Base-by-base conservation (phyloP, 2,329 filamentous ascomycete species). In the Diaporthe sp. region DNA sequence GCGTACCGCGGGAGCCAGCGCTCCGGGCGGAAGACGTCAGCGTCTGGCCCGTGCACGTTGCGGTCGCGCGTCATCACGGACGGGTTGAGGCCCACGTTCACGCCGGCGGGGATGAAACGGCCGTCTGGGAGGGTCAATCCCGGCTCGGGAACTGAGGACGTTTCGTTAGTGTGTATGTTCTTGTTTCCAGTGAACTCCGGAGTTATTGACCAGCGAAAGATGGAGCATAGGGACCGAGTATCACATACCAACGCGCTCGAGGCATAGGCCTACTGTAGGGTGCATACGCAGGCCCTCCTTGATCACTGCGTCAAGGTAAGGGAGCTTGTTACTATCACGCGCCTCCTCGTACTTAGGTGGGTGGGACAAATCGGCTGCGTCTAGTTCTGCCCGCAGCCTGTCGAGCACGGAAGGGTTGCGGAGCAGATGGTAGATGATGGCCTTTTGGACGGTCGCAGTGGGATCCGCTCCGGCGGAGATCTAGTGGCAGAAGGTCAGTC, bases 221-320 rank as follows among this genome's bases (percentile, higher is more conserved):
- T 58, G 13, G 35, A 38, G 15, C 12, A 22, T 22, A 9, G 5
- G 55, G 33, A 38, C 12, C 40, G 25, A 17, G 19, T 47, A 9
- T 47, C 17, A 47, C 42, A 17, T 47, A 47, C 42, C 42, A 19
- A 45, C 42, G 3, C 79, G 74, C 72, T 80, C 79, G 19, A 80
- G 72, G 3, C 73, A 64, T 58, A 79, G 72, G 19, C 69, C 72
- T 0, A 84, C 81, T 1, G 82, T 84, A 12, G 84, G 85, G n/a
- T 84, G 83, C 6, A 88, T 68, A 5, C 87, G 83, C 9, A 87
- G 74, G 0, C 82, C 77, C 75, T 86, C 85, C 45, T 80, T 78
- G 17, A 86, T 80, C 15, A 83, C 76, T 1, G 83, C 84, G 6
- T 82, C 80, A 17, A 88, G 80, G 71, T 83, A 85, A 1, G 81